Percentiles rank a stretch among this genome's conserved stretches.
These are phyloP conservation scores for Adansonia grandidieri DNA, from an alignment of 441 rosid genomes.

Conservation along the genomic window DNA sequence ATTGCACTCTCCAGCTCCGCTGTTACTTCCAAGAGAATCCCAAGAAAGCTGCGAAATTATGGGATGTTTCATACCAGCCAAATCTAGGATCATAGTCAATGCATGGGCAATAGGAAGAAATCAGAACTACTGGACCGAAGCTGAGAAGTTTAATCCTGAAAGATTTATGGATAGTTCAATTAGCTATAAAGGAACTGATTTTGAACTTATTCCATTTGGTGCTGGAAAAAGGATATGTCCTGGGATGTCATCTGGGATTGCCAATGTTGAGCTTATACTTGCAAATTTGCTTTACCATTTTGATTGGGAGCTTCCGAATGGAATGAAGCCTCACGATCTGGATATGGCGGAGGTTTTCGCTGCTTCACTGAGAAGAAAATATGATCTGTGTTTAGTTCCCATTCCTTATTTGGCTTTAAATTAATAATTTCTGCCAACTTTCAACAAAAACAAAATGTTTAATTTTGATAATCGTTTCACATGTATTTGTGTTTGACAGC, in stretches of 20 bases:
- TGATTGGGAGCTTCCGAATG: conserved; percentile 36
- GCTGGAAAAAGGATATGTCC: conserved; percentile 41
- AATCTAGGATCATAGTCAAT: conserved; percentile 33
- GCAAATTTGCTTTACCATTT: conserved; percentile 40
- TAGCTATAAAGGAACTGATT: conserved; percentile 35
- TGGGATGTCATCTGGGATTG: conserved; percentile 31
- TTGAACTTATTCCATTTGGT: conserved; percentile 36
- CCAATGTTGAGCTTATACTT: conserved; percentile 33
- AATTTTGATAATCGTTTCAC: neutral
- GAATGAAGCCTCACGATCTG: conserved; percentile 30
- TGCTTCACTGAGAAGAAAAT: neutral
- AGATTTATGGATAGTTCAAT: conserved; percentile 31
- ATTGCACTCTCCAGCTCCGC: conserved; percentile 24
- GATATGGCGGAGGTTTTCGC: conserved; percentile 29
- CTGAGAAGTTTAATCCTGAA: conserved; percentile 27
- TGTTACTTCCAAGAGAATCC: conserved; percentile 32
- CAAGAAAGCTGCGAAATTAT: conserved; percentile 24
- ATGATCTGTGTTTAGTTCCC: neutral
- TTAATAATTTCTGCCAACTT: neutral
- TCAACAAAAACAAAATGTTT: neutral
- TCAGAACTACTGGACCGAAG: conserved; percentile 30
- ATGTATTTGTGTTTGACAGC: too few species aligned
- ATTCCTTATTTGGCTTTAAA: neutral
- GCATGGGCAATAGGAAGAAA: conserved; percentile 30
- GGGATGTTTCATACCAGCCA: conserved; percentile 24